phyloP scores from a whole-genome alignment of 2,329 filamentous ascomycete species.

The Cyphellophora europaea region DNA sequence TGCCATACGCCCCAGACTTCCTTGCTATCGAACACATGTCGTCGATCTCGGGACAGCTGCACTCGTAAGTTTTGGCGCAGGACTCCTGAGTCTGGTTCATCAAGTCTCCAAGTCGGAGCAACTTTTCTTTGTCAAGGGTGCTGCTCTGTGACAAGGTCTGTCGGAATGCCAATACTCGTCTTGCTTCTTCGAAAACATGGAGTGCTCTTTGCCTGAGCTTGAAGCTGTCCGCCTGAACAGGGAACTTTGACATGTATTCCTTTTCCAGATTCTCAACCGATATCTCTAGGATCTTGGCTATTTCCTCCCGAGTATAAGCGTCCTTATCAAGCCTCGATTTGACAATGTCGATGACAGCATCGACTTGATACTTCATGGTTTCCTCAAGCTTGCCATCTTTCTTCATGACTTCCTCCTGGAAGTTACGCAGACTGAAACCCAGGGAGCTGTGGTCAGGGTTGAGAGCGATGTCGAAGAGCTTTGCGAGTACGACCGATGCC shows the following conservation, averaged over 20 bases:
- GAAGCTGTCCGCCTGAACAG: constrained; percentile 79
- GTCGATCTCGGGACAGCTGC: constrained; percentile 88
- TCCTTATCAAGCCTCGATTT: constrained; percentile 64
- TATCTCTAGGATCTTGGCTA: constrained; percentile 62
- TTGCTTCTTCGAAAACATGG: constrained; percentile 85
- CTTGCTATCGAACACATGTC: constrained; percentile 73
- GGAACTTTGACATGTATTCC: constrained; percentile 78
- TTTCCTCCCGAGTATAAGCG: constrained; percentile 82
- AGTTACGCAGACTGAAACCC: constrained; percentile 72
- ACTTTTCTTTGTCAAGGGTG: constrained; percentile 52
- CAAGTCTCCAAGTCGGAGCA: constrained; percentile 64
- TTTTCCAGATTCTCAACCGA: constrained; percentile 62
- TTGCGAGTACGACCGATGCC: constrained; percentile 61
- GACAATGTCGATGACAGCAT: constrained; percentile 60
- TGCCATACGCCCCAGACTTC: constrained; percentile 71
- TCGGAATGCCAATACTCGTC: constrained; percentile 77
- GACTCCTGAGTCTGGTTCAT: constrained; percentile 86
- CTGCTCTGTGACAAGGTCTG: constrained; percentile 51
- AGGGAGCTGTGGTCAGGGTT: constrained; percentile 73
- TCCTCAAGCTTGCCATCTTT: constrained; percentile 37
- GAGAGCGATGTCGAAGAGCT: constrained; percentile 53
- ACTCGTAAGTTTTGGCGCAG: constrained; percentile 81
- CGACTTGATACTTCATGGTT: constrained; percentile 57
- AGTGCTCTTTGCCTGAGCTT: constrained; percentile 77
- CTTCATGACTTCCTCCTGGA: constrained; percentile 73